phyloP scores from a whole-genome alignment of 495 filamentous ascomycete species.

The Pseudomonodictys pantanalensis region DNA sequence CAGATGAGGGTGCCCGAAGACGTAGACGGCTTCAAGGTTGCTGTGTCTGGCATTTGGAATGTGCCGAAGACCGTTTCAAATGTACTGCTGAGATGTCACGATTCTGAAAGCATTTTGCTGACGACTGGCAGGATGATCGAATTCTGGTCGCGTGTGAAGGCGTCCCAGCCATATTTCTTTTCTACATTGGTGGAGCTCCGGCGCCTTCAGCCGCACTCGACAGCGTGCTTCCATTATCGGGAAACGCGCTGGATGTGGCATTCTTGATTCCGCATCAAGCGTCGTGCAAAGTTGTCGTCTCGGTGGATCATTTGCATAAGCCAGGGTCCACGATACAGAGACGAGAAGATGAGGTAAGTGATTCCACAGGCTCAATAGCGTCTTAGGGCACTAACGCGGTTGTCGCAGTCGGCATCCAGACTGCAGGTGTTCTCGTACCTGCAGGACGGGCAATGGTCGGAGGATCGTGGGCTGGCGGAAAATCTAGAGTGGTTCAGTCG shows the following conservation, averaged over 20 bases:
- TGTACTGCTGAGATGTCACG: slow-evolving; percentile 1
- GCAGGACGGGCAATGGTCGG: slow-evolving; percentile 8
- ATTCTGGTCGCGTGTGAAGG: slow-evolving; percentile 38
- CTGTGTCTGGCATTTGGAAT: slow-evolving; percentile 36
- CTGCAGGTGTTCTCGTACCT: slow-evolving; percentile 21
- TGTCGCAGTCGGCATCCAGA: slow-evolving; percentile 8
- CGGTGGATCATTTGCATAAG: slow-evolving; percentile 37
- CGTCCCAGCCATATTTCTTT: slow-evolving; percentile 34
- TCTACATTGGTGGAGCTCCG: no score
- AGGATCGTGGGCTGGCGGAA: background rate
- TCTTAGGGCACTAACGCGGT: background rate
- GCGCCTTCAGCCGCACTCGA: background rate
- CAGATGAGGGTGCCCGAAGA: background rate
- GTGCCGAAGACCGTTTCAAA: background rate
- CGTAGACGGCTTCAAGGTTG: slow-evolving; percentile 17
- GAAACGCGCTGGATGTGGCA: slow-evolving; percentile 37
- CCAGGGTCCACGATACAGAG: slow-evolving; percentile 32
- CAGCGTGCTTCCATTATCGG: slow-evolving; percentile 17
- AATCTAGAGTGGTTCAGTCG: slow-evolving; percentile 25
- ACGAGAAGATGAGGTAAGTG: slow-evolving; percentile 23
- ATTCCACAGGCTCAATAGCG: background rate
- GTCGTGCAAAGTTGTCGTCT: slow-evolving; percentile 18
- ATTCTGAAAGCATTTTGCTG: background rate
- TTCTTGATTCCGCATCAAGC: slow-evolving; percentile 1
- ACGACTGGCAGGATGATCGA: slow-evolving; percentile 14